Conservation (phyloP, 1,284 basidiomycete species). For the Tranzscheliella williamsii region DNA sequence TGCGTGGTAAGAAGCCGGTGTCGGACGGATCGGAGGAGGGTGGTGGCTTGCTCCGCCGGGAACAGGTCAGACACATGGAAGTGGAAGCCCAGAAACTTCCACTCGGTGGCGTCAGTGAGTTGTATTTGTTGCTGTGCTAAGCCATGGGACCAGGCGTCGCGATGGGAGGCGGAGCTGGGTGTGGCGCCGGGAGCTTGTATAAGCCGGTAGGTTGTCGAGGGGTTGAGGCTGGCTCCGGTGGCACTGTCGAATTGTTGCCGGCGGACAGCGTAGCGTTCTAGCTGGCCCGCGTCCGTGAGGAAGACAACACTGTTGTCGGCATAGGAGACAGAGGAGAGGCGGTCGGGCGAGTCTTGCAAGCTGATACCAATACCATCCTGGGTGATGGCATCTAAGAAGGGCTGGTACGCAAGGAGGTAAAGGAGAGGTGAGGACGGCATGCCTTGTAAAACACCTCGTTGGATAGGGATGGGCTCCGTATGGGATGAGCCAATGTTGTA, state of each 20-base stretch:
- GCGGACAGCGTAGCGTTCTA: background rate
- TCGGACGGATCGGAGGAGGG: background rate
- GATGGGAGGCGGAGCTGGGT: background rate
- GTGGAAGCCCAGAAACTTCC: background rate
- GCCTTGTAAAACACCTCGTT: background rate
- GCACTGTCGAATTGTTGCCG: background rate
- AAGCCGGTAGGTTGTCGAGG: background rate
- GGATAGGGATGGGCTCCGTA: background rate
- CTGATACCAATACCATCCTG: background rate
- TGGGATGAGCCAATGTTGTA: background rate
- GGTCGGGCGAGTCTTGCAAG: background rate
- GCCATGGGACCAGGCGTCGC: background rate
- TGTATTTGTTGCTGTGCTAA: background rate
- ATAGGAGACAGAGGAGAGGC: background rate
- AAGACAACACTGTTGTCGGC: background rate
- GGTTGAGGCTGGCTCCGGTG: background rate
- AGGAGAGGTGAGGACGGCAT: background rate
- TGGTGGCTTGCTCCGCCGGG: too few species aligned
- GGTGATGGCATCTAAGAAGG: background rate
- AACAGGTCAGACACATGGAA: background rate
- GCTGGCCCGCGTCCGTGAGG: background rate
- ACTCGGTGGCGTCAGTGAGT: background rate
- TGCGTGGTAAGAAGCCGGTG: background rate
- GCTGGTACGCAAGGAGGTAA: background rate
- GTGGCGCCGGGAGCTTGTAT: background rate